Percentiles rank a stretch among this genome's conserved stretches.
phyloP scores from a whole-genome alignment of 805 yeast species.

The Metschnikowia matae region DNA sequence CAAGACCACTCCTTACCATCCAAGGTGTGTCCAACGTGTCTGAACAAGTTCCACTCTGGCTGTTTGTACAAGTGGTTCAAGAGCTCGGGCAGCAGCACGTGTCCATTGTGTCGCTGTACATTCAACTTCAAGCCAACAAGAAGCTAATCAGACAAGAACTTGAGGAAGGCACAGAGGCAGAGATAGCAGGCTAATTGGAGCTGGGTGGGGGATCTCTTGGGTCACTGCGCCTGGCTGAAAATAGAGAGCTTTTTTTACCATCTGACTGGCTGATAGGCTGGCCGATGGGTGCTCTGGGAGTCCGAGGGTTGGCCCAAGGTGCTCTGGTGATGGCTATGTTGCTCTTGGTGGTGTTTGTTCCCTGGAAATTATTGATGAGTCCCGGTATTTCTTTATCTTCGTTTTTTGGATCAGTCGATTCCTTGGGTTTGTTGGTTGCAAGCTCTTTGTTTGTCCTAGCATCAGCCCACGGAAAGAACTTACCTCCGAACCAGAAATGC shows the following conservation, averaged over 20 bases:
- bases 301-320: conserved; percentile 31
- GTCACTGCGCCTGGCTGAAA: not conserved
- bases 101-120: conserved; percentile 86
- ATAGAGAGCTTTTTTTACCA: not conserved
- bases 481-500: conserved; percentile 78
- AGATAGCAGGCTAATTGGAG: too few species aligned
- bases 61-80: conserved; percentile 97
- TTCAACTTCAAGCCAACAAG: conserved; percentile 42
- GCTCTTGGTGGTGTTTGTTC: conserved; percentile 25
- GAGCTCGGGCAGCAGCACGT: conserved; percentile 85
- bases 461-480: conserved; percentile 19
- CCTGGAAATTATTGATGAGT: conserved; percentile 21
- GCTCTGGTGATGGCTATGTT: conserved; percentile 37
- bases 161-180: too few species aligned
- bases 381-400: conserved; percentile 14
- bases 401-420: not conserved
- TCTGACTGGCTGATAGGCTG: too few species aligned
- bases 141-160: conserved; percentile 4
- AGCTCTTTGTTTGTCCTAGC: conserved; percentile 7
- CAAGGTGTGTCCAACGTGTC: conserved; percentile 84
- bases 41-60: conserved; percentile 91
- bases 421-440: conserved; percentile 3
- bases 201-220: not conserved
- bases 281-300: not conserved
- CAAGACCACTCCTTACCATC: conserved; percentile 89